Evolutionary conservation across 371 early-diverging fungal genomes (phyloP), one percentile per base, ranked within the genome.

Genomic region (Mortierella sp.): DNA sequence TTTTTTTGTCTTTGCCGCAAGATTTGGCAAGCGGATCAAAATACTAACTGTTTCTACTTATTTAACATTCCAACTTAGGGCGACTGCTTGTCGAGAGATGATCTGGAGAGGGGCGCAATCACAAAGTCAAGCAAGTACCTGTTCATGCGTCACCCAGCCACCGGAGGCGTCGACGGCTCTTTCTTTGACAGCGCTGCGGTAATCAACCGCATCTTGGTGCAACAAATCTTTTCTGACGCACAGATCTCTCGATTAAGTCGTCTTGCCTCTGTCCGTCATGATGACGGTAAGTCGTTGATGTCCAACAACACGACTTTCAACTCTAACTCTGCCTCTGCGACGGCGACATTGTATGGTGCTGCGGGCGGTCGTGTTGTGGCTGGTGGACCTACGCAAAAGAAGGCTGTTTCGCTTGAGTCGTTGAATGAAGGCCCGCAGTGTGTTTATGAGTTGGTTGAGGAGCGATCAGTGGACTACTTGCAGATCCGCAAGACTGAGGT

Each of bases 1-100:
- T 26, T 31, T 31, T 14, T 21, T 55, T 21, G 10, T 8, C 50
- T 54, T n/a, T 28, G 65, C 65, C 21, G 4, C 19, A 19, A 38
- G 24, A 38, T 9, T 10, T 0, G 21, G 7, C 1, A 68, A 52
- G 19, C 21, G 26, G 3, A 55, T 24, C n/a, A 50, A 50, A 44
- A 57, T 47, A 13, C n/a, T 52, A 24, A 63, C 21, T 28, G 16
- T 34, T 19, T 34, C 16, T n/a, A 7, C 26, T 52, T 7, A 10
- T 48, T 68, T 65, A 19, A 74, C 44, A 55, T 45, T 73, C 5
- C 57, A 34, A 45, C 24, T 5, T 74, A 92, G 91, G 93, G 93
- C 14, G 88, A 91, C 60, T 92, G 92, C 71, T 86, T 92, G 55
- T 89, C 91, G 16, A 90, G 92, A 11, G 91, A 92, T 71, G 93